A percentile compares a stretch with the other conserved stretches of the same genome.
phyloP scores from a whole-genome alignment of 768 basidiomycete species.

The Suillus luteus region DNA sequence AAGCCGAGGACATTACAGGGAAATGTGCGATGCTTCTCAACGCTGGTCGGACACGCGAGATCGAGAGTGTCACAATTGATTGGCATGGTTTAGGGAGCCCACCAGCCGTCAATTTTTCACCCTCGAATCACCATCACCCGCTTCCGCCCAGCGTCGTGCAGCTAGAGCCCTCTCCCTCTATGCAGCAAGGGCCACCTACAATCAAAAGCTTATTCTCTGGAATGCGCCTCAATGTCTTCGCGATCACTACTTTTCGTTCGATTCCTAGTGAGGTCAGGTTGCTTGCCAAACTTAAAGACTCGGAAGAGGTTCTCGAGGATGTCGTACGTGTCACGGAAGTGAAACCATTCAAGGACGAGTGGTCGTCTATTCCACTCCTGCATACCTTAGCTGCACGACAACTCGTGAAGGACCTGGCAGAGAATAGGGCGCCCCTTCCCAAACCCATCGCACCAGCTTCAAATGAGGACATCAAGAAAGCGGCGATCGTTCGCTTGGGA shows the following conservation, averaged over 20 bases:
- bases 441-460: constrained; percentile 25
- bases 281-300: constrained; percentile 30
- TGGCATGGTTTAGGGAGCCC: constrained; percentile 39
- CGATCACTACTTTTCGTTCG: constrained; percentile 26
- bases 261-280: constrained; percentile 33
- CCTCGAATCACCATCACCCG: constrained; percentile 18
- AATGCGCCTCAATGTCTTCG: constrained; percentile 37
- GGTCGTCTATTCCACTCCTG: constrained; percentile 36
- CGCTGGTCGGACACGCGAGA: constrained; percentile 49
- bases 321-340: constrained; percentile 27
- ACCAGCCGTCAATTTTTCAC: constrained; percentile 5
- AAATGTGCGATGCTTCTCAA: constrained; percentile 54
- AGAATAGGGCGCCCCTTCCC: constrained; percentile 35
- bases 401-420: constrained; percentile 55
- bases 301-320: constrained; percentile 21
- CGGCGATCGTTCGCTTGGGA: constrained; percentile 52
- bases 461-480: constrained; percentile 40
- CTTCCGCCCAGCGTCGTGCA: constrained; percentile 19
- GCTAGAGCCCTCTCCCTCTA: constrained; percentile 38
- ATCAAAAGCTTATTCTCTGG: constrained; percentile 37
- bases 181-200: constrained; percentile 35
- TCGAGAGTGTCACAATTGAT: constrained; percentile 49
- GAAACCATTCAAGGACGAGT: constrained; percentile 26
- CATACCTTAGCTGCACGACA: constrained; percentile 57
- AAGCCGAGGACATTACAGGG: constrained; percentile 45